Base-by-base conservation (phyloP, 2,329 filamentous ascomycete genomes). In the Penicillium concentricum region DNA sequence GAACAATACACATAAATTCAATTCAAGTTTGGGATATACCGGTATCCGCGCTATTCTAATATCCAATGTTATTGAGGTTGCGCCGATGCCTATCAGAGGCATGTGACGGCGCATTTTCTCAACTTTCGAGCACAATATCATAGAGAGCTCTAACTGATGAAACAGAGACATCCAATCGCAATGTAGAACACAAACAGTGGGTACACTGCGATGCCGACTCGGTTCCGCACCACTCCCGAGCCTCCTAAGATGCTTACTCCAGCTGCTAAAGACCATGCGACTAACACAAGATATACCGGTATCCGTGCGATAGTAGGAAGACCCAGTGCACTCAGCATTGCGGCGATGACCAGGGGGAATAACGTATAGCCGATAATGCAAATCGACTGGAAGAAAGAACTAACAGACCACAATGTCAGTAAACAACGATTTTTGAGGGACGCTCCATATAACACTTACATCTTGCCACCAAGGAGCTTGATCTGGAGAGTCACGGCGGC, bases 291-390 rank as follows among this genome's bases (percentile, higher is more conserved):
- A 74, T 99, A 97, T 51, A 99, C 86, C 1, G 94, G 94, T 71
- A 97, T 91, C 55, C 94, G 84, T 6, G 89, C 85, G 62, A 97
- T 89, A 66, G 86, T 88, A 41, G 87, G 88, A 8, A 97, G 82
- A 49, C 85, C 82, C 32, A 99, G 72, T 0, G 93, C 93, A 54
- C 92, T 96, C 62, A 99, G 85, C 50, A 97, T 79, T 2, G 93
- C 87, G 8, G 95, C 95, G 65, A 99, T 90, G 67, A 97, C 94
- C 51, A 99, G 85, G 2, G 94, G 94, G 78, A 99, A 99, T 54
- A 99, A 85, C 1, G 94, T 99, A 76, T 99, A 99, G 44, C 94
- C 94, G 72, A 99, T 99, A 68, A 99, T 95, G 75, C 92, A 97
- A 65, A 99, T 85, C 56, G 92, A 96, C 76, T 99, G 94, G 70